Evolutionary conservation across 495 filamentous ascomycete species (phyloP).

Genomic region (Bryoglossum gracile): DNA sequence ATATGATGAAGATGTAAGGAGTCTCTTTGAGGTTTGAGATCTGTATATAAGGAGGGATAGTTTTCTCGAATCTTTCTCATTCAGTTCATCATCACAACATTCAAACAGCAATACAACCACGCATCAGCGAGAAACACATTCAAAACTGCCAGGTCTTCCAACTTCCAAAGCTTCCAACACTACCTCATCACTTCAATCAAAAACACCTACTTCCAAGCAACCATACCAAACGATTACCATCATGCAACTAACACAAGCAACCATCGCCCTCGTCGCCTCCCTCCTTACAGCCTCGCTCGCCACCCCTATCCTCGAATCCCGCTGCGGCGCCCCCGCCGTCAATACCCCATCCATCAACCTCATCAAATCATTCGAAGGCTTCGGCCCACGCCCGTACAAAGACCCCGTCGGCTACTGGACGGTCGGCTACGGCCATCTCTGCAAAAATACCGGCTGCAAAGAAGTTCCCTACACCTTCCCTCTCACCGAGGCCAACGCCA

Average conservation of each 20-base stretch:
- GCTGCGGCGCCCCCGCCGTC: background rate
- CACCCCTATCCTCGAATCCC: background rate
- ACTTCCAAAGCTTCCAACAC: no score
- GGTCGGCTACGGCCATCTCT: conserved; percentile 47
- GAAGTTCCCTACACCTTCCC: conserved; percentile 40
- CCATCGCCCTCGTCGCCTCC: background rate
- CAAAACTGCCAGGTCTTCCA: no score
- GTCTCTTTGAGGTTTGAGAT: no score
- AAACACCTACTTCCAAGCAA: no score
- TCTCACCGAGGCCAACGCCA: conserved; percentile 32
- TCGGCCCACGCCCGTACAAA: background rate
- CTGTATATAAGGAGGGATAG: no score
- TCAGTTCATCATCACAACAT: no score
- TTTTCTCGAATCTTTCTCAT: no score
- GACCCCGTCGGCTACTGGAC: conserved; percentile 42
- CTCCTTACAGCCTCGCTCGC: background rate
- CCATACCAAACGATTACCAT: background rate
- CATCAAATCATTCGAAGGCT: background rate
- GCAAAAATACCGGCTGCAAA: conserved; percentile 32
- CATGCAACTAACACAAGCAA: background rate
- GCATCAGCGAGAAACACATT: no score
- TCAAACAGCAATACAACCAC: no score
- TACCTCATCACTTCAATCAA: no score
- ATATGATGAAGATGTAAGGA: no score
- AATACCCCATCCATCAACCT: background rate